Base-by-base conservation (phyloP, 2,329 filamentous ascomycete genomes). In the Xylogone sp. region DNA sequence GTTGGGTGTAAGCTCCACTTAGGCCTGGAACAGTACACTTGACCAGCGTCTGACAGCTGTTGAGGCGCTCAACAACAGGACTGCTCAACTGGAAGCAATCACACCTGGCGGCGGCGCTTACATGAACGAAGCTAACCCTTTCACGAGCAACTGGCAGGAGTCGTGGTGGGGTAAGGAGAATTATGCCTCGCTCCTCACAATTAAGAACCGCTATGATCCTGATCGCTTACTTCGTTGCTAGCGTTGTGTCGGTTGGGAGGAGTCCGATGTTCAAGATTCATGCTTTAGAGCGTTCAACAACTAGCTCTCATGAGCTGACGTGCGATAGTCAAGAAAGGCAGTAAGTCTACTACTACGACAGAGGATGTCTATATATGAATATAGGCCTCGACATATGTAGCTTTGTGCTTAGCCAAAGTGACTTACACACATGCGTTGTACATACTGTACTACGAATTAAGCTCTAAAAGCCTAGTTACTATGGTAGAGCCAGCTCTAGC, bases 171-270 rank as follows among this genome's bases (percentile, higher is more conserved):
- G 55, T 48, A 51, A 53, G 8, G 44, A 54, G 10, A 61, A 58
- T 43, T 59, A 61, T 48, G 42, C 31, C 6, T 50, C 21, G 2
- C 31, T 61, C 42, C 24, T 54, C 18, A 51, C 44, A 21, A 60
- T 60, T 19, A 60, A 60, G 48, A 54, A 45, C 29, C 57, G 52
- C 29, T 58, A 58, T 44, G 57, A 59, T 52, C 56, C 56, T 21
- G 49, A 31, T 44, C 31, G 43, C 45, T 22, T 52, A 19, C 21
- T 52, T 24, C 42, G 29, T n/a, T 51, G 49, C 27, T 51, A 29
- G 43, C 21, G 27, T 20, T 51, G 21, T 46, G 49, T 58, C 13
- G 56, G 56, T 9, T 58, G 54, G 24, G 43, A 58, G 3, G 54
- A 58, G 27, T 27, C 24, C 10, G 24, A 27, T 10, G 24, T 27